phyloP scores from a whole-genome alignment of 805 yeast species.

The Peterozyma xylosa region DNA sequence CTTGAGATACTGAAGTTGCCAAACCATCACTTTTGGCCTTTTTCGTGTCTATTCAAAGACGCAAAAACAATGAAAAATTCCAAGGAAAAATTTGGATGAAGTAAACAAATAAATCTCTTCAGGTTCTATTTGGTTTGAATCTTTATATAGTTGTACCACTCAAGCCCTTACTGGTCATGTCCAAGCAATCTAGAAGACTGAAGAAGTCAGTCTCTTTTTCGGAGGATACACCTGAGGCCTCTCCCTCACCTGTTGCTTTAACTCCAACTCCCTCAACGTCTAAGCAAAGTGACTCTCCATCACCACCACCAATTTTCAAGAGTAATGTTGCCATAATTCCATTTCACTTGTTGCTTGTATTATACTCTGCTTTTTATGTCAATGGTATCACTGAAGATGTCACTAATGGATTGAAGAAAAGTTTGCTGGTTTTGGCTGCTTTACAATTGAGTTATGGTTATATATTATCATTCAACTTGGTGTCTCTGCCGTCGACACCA shows the following conservation, averaged over 20 bases:
- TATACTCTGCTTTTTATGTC: slow-evolving; percentile 20
- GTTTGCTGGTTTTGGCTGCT: slow-evolving; percentile 23
- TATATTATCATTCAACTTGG: slow-evolving; percentile 19
- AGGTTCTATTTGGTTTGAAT: too few relatives aligned
- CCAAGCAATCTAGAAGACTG: slow-evolving; percentile 14
- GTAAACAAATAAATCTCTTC: neutral
- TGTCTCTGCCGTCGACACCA: slow-evolving; percentile 13
- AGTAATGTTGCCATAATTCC: slow-evolving; percentile 17
- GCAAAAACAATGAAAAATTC: too few relatives aligned
- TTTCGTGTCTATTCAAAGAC: too few relatives aligned
- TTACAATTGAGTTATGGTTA: slow-evolving; percentile 27
- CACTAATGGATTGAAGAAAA: slow-evolving; percentile 15
- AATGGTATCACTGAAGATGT: slow-evolving; percentile 24
- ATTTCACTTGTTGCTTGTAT: slow-evolving; percentile 19
- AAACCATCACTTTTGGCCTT: too few relatives aligned
- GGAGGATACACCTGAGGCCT: neutral
- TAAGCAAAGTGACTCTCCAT: neutral
- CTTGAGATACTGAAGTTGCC: too few relatives aligned
- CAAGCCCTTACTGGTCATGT: neutral
- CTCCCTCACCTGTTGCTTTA: slow-evolving; percentile 4
- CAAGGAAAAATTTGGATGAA: too few relatives aligned
- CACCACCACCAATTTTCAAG: neutral
- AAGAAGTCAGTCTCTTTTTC: slow-evolving; percentile 31
- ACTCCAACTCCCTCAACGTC: slow-evolving; percentile 7
- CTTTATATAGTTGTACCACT: too few relatives aligned